Evolutionary conservation across 805 yeast species (phyloP).

Genomic region (Tetrapisispora iriomotensis): DNA sequence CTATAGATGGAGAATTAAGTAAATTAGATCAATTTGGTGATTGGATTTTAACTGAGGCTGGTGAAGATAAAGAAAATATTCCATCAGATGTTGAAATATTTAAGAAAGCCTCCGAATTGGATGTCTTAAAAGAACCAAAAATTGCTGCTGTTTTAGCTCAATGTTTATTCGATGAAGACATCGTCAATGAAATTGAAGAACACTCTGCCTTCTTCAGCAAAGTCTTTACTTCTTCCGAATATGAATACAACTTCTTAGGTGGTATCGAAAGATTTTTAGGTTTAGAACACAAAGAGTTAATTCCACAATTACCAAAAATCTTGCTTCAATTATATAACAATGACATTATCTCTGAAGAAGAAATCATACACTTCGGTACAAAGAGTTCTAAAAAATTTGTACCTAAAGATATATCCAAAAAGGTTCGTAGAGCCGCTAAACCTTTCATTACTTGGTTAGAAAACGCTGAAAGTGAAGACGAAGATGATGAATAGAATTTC

Average conservation of each 20-base stretch:
- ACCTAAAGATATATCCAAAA: slow-evolving; percentile 82
- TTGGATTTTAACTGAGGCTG: slow-evolving; percentile 54
- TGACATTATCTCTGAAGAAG: slow-evolving; percentile 80
- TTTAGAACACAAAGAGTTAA: slow-evolving; percentile 60
- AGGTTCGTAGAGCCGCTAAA: slow-evolving; percentile 92
- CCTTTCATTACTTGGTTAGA: slow-evolving; percentile 92
- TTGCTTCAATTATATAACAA: slow-evolving; percentile 71
- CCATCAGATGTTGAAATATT: slow-evolving; percentile 86
- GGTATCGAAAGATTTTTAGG: slow-evolving; percentile 94
- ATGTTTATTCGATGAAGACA: slow-evolving; percentile 69
- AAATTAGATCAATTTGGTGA: slow-evolving; percentile 75
- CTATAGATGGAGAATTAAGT: slow-evolving; percentile 33
- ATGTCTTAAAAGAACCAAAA: slow-evolving; percentile 58
- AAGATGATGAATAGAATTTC: too few relatives aligned
- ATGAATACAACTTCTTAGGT: slow-evolving; percentile 85
- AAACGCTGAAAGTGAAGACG: slow-evolving; percentile 81
- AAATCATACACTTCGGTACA: slow-evolving; percentile 73
- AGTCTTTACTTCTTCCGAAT: slow-evolving; percentile 48
- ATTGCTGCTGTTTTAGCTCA: slow-evolving; percentile 90
- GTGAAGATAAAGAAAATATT: slow-evolving; percentile 47
- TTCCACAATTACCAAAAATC: slow-evolving; percentile 69
- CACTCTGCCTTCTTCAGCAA: slow-evolving; percentile 81
- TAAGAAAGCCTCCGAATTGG: slow-evolving; percentile 77
- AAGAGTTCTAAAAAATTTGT: slow-evolving; percentile 86
- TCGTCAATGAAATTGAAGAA: slow-evolving; percentile 57